Evolutionary conservation across 2,329 filamentous ascomycete species (phyloP).

Genomic region (Verticillium albo-atrum): DNA sequence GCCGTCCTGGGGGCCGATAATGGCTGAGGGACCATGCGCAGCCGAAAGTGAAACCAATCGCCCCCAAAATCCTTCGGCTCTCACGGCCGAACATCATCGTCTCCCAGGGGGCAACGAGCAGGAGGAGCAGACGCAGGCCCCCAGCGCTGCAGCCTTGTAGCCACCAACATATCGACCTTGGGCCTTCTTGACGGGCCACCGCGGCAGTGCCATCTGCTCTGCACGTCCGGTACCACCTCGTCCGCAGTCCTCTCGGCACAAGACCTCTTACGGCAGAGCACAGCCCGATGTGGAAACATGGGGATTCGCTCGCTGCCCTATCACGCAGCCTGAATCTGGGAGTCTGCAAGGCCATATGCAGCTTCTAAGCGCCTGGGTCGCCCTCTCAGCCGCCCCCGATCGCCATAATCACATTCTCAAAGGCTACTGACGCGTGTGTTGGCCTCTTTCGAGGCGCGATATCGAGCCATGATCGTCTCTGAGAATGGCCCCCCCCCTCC

Average conservation of each 20-base stretch:
- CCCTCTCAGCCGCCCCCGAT: constrained; percentile 1
- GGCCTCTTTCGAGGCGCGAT: background rate
- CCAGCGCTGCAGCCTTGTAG: background rate
- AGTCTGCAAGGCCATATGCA: background rate
- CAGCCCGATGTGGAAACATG: background rate
- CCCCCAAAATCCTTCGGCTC: background rate
- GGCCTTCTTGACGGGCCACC: background rate
- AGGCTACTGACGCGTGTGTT: background rate
- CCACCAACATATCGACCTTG: background rate
- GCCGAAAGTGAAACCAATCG: background rate
- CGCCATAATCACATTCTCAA: background rate
- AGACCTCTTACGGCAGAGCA: background rate
- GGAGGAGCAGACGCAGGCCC: background rate
- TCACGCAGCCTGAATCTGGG: background rate
- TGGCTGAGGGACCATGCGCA: background rate
- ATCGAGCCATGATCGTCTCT: background rate
- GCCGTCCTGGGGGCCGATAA: background rate
- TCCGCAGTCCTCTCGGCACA: background rate
- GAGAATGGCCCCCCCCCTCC: too few species aligned
- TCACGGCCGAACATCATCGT: background rate
- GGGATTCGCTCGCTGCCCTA: background rate
- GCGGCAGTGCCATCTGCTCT: background rate
- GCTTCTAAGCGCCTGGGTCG: constrained; percentile 3
- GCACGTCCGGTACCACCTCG: background rate
- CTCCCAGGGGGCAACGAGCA: background rate